Conservation (phyloP, 1,139 yeast species). For the Casaregolazyma suthepensis region DNA sequence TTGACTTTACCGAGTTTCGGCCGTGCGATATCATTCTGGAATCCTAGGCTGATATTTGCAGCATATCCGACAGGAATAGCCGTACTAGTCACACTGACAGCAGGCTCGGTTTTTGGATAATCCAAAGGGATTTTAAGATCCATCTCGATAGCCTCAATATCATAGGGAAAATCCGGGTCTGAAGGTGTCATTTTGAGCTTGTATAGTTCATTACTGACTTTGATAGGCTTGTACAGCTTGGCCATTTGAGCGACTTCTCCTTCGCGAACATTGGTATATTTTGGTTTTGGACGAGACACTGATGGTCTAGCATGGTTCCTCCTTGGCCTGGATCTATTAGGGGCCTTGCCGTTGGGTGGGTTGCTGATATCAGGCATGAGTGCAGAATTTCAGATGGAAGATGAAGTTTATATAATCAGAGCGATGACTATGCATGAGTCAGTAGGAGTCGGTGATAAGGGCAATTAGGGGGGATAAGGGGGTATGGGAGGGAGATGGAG, state of each 20-base stretch:
- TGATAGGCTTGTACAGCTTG: constrained; percentile 7
- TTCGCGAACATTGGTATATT: constrained; percentile 14
- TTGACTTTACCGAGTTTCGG: constrained; percentile 34
- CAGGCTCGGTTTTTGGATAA: constrained; percentile 42
- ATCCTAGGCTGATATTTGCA: constrained; percentile 61
- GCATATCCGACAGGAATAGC: constrained; percentile 72
- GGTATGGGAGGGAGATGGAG: neutral
- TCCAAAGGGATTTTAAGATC: constrained; percentile 49
- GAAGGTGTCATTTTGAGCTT: constrained; percentile 41
- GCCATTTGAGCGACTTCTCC: constrained; percentile 13
- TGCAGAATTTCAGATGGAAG: neutral
- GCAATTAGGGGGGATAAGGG: neutral
- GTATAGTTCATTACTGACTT: constrained; percentile 11
- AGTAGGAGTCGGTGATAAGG: neutral
- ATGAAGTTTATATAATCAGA: neutral
- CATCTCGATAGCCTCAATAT: constrained; percentile 45
- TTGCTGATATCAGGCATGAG: neutral
- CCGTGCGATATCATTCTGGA: constrained; percentile 41
- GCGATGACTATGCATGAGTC: neutral
- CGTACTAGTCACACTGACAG: constrained; percentile 46
- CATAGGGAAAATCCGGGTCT: constrained; percentile 73
- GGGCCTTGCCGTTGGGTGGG: neutral
- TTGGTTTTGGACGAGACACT: constrained; percentile 20
- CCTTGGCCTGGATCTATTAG: neutral
- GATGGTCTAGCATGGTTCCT: constrained; percentile 12